These are phyloP conservation scores for Globisporangium recalcitrans DNA, from an alignment of 352 stramenopile species.

Conservation along the genomic window DNA sequence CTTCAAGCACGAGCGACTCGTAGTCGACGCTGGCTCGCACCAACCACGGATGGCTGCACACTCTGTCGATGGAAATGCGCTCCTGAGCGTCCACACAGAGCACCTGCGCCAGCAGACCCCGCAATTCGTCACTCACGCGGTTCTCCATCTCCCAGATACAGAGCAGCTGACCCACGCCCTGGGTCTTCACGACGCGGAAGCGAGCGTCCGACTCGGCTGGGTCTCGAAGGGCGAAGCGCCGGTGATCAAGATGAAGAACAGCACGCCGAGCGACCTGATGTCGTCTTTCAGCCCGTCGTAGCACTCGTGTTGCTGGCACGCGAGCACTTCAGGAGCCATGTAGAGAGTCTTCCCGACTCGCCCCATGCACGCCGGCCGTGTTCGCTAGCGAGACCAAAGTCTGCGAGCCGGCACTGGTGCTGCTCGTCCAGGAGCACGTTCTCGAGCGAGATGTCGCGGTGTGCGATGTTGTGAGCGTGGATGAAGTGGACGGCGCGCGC, in stretches of 20 bases:
- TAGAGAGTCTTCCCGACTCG: conserved; percentile 60
- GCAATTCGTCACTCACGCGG: conserved; percentile 25
- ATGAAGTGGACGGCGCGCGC: conserved; percentile 41
- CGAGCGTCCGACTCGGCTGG: conserved; percentile 39
- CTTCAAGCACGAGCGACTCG: neutral
- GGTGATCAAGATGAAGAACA: conserved; percentile 59
- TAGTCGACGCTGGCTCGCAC: neutral
- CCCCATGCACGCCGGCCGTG: conserved; percentile 28
- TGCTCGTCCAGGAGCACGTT: conserved; percentile 53
- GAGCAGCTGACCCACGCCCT: conserved; percentile 34
- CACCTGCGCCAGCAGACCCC: conserved; percentile 33
- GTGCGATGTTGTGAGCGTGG: conserved; percentile 45
- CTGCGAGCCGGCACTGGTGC: conserved; percentile 36
- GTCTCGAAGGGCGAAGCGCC: conserved; percentile 46
- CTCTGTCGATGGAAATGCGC: conserved; percentile 29
- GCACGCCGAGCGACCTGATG: conserved; percentile 59
- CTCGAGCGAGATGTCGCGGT: conserved; percentile 64
- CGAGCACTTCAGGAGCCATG: conserved; percentile 62
- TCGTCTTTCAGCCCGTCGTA: conserved; percentile 52
- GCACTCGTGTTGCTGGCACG: conserved; percentile 11
- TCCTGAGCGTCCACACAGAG: conserved; percentile 29
- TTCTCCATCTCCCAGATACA: conserved; percentile 34
- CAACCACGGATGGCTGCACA: conserved; percentile 43
- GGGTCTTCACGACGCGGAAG: conserved; percentile 40
- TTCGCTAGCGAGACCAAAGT: conserved; percentile 54